Conservation (phyloP, 2,329 filamentous ascomycete species). For the Neonectria ditissima region DNA sequence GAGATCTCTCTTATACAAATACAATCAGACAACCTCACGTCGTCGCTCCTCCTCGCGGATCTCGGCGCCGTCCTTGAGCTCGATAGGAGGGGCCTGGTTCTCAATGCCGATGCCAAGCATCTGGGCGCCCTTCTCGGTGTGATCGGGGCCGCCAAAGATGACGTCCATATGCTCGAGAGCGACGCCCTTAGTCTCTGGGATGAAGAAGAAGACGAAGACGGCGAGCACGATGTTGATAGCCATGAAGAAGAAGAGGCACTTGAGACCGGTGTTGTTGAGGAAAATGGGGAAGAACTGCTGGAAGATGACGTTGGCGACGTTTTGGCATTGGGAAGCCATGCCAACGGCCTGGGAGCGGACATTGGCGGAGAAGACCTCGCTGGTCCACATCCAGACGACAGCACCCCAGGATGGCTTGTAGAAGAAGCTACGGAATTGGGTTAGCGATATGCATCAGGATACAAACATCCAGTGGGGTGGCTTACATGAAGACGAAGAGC, state of each 20-base stretch:
- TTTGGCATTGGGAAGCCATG: slow-evolving; percentile 71
- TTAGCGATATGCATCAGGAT: slow-evolving; percentile 6
- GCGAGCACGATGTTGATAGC: slow-evolving; percentile 58
- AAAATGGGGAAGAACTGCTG: slow-evolving; percentile 79
- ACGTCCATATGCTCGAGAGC: slow-evolving; percentile 73
- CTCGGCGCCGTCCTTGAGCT: slow-evolving; percentile 41
- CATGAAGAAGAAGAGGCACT: slow-evolving; percentile 53
- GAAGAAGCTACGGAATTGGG: slow-evolving; percentile 59
- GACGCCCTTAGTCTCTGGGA: slow-evolving; percentile 66
- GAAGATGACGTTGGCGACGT: slow-evolving; percentile 75
- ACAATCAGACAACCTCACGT: slow-evolving; percentile 34
- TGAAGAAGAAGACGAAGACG: slow-evolving; percentile 61
- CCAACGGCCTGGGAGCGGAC: slow-evolving; percentile 78
- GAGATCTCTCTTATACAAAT: not conserved
- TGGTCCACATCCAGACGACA: slow-evolving; percentile 78
- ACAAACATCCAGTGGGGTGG: too few relatives aligned
- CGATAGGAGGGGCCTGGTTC: slow-evolving; percentile 12
- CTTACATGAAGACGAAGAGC: slow-evolving; percentile 69
- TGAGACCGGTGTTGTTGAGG: slow-evolving; percentile 65
- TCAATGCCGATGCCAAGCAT: slow-evolving; percentile 40
- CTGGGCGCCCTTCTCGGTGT: slow-evolving; percentile 45
- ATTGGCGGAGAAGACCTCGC: slow-evolving; percentile 78
- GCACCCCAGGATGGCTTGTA: slow-evolving; percentile 79
- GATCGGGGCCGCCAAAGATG: slow-evolving; percentile 61
- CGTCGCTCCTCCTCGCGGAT: slow-evolving; percentile 39